Conservation (phyloP, 2,329 filamentous ascomycete species). For the Diaporthe citriasiana region DNA sequence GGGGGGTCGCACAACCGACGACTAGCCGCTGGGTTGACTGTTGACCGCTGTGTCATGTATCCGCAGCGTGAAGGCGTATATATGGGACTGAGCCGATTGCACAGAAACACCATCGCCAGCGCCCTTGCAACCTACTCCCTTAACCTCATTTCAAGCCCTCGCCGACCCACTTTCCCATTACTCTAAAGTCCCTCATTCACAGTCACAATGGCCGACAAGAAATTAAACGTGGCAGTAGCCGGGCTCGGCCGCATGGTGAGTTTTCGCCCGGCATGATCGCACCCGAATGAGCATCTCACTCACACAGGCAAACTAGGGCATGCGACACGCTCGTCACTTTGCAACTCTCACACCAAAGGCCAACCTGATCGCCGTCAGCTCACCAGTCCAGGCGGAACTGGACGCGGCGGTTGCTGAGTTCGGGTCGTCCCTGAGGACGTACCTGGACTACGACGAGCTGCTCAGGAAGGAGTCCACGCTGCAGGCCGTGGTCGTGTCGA, state of each 20-base stretch:
- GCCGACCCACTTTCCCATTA: too few relatives aligned
- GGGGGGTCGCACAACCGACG: constrained; percentile 13
- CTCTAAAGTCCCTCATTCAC: too few relatives aligned
- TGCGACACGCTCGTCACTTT: constrained; percentile 65
- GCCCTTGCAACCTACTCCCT: not conserved
- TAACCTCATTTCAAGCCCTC: not conserved
- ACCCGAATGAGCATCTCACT: not conserved
- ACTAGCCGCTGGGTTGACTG: constrained; percentile 11
- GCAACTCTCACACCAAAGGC: constrained; percentile 33
- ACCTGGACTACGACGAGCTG: constrained; percentile 62
- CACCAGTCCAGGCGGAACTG: constrained; percentile 46
- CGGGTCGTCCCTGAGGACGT: constrained; percentile 59
- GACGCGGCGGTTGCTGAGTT: constrained; percentile 60
- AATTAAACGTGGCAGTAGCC: constrained; percentile 60
- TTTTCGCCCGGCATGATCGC: not conserved
- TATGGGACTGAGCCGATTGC: not conserved
- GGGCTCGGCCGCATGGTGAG: constrained; percentile 63
- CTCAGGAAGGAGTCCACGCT: constrained; percentile 54
- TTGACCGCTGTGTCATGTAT: constrained; percentile 19
- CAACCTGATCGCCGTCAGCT: constrained; percentile 22
- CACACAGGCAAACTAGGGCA: constrained; percentile 50
- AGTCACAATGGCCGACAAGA: constrained; percentile 8
- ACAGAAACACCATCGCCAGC: not conserved
- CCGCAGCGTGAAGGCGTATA: constrained; percentile 11
- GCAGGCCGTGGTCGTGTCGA: constrained; percentile 58